Conservation (phyloP, 768 basidiomycete species). For the Kwoniella botswanensis region DNA sequence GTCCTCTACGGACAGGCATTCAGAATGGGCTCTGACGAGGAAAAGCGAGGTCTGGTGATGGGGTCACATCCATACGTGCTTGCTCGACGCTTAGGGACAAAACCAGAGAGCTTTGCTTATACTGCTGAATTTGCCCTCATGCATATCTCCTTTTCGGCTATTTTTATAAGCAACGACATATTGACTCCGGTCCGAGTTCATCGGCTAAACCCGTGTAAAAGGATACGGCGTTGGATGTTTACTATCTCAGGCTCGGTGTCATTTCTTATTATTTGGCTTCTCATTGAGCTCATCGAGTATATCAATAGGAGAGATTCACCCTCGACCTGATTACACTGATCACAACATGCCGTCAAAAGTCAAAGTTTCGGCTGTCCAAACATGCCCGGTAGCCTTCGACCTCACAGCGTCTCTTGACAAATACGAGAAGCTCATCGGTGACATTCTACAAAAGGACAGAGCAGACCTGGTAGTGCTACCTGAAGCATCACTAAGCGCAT, state of each 20-base stretch:
- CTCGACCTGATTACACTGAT: background rate
- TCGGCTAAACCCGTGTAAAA: background rate
- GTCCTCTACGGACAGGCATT: no score
- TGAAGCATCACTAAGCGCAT: slow-evolving; percentile 38
- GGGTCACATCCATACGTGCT: no score
- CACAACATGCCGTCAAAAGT: slow-evolving; percentile 8
- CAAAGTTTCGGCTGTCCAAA: slow-evolving; percentile 34
- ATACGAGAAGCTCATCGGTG: slow-evolving; percentile 10
- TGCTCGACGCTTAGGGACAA: no score
- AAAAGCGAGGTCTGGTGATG: no score
- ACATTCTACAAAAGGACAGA: slow-evolving; percentile 18
- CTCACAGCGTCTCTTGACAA: slow-evolving; percentile 29
- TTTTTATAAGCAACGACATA: background rate
- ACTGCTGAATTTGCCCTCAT: no score
- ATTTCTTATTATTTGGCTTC: background rate
- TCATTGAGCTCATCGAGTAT: background rate
- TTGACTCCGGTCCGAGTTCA: background rate
- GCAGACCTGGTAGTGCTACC: slow-evolving; percentile 37
- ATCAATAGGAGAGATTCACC: background rate
- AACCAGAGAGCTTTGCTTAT: no score
- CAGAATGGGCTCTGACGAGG: no score
- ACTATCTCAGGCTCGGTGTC: background rate
- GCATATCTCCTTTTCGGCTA: background rate
- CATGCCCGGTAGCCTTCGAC: slow-evolving; percentile 30
- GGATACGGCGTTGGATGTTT: background rate